Evolutionary conservation across 371 early-diverging fungal genomes (phyloP), one percentile per base, ranked within the genome.

Genomic region (Mortierella sp.): DNA sequence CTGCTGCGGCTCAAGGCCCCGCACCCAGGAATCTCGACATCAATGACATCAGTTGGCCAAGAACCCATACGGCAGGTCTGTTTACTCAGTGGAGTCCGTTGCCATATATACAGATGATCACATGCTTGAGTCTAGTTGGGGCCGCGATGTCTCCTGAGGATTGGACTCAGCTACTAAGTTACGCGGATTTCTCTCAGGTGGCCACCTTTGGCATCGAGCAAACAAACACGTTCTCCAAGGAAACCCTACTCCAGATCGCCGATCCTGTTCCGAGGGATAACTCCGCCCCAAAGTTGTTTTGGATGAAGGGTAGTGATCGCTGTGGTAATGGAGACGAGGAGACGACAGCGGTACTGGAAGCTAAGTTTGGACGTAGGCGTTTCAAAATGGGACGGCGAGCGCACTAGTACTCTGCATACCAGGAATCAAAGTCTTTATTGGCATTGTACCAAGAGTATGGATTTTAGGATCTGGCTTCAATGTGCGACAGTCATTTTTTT

Each of bases 331-430:
- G n/a, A n/a, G n/a, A n/a, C n/a, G n/a, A n/a, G n/a, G n/a, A n/a
- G n/a, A n/a, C 55, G n/a, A 24, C 55, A 9, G 55, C 55, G n/a
- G 55, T n/a, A 24, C 55, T 55, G 21, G 55, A 55, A n/a, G 55
- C 9, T n/a, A 55, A 55, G n/a, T 55, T 55, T 55, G 55, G 55
- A n/a, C 55, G 45, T n/a, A n/a, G n/a, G n/a, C n/a, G n/a, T n/a
- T n/a, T n/a, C n/a, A n/a, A n/a, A n/a, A n/a, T n/a, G n/a, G n/a
- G n/a, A n/a, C n/a, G n/a, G n/a, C n/a, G n/a, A n/a, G n/a, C n/a
- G n/a, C n/a, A n/a, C 92, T 38, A 38, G 42, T 38, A 38, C 42
- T 38, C 42, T 38, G 5, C 42, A 38, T 38, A 38, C 42, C 42
- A 38, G 5, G 42, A 38, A 38, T 38, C 42, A 38, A 38, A 38